These are phyloP conservation scores for Aspergillus nomiae DNA, from an alignment of 2,329 filamentous ascomycete genomes.

Conservation along the genomic window DNA sequence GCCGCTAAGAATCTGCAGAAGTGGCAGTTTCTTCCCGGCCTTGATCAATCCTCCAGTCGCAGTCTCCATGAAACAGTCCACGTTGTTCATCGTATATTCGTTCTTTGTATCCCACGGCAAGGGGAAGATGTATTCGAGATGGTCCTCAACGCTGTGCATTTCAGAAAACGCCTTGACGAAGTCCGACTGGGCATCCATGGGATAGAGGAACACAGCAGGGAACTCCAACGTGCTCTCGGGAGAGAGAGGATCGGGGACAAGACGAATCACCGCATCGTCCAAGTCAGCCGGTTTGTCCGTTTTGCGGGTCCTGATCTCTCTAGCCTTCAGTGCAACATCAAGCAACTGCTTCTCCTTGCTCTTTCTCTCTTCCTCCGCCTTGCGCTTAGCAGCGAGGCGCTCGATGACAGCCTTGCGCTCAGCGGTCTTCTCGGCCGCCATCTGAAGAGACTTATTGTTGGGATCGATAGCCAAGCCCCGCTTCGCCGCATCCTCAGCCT, in stretches of 20 bases:
- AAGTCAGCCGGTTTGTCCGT: slow-evolving; percentile 78
- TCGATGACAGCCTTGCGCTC: slow-evolving; percentile 60
- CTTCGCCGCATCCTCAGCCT: slow-evolving; percentile 78
- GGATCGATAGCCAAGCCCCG: slow-evolving; percentile 73
- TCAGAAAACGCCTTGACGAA: slow-evolving; percentile 88
- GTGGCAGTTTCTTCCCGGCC: slow-evolving; percentile 78
- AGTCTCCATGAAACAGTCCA: slow-evolving; percentile 92
- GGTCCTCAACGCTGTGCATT: slow-evolving; percentile 71
- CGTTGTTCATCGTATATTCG: slow-evolving; percentile 65
- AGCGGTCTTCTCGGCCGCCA: slow-evolving; percentile 65
- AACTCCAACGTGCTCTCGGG: slow-evolving; percentile 72
- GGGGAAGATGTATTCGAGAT: slow-evolving; percentile 83
- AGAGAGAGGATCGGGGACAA: slow-evolving; percentile 73
- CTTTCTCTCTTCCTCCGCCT: slow-evolving; percentile 47
- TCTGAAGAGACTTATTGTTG: slow-evolving; percentile 66
- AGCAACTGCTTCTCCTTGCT: slow-evolving; percentile 64
- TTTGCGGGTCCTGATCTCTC: slow-evolving; percentile 68
- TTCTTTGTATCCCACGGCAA: slow-evolving; percentile 77
- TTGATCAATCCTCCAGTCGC: slow-evolving; percentile 77
- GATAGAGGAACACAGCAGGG: slow-evolving; percentile 83
- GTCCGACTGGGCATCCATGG: slow-evolving; percentile 77
- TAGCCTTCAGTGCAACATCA: slow-evolving; percentile 64
- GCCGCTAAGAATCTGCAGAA: slow-evolving; percentile 72
- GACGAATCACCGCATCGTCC: slow-evolving; percentile 74
- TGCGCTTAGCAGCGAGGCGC: slow-evolving; percentile 58